These are phyloP conservation scores for Chimonanthus praecox DNA, from an alignment of 164 flowering plant species.

Conservation along the genomic window DNA sequence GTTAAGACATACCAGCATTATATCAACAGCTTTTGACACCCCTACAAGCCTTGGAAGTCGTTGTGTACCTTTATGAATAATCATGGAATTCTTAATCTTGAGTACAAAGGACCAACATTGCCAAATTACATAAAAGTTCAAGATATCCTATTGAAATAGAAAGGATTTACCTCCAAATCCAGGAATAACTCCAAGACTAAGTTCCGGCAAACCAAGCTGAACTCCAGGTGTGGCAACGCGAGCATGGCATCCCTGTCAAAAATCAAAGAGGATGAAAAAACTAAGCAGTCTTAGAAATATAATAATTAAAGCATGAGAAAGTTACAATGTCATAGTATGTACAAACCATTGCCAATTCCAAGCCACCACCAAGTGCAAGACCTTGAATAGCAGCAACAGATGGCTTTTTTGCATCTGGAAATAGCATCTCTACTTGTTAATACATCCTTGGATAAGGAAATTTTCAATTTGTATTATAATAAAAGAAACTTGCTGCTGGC, in stretches of 20 bases:
- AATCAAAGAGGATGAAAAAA: neutral
- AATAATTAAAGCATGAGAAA: neutral
- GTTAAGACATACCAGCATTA: conserved; percentile 73
- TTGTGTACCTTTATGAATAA: conserved; percentile 70
- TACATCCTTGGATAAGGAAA: conserved; percentile 4
- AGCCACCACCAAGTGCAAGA: conserved; percentile 97
- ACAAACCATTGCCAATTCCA: conserved; percentile 83
- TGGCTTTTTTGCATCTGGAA: conserved; percentile 75
- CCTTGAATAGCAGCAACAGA: conserved; percentile 90
- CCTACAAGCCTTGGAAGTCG: conserved; percentile 97
- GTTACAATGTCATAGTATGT: conserved; percentile 10
- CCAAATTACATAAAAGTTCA: neutral
- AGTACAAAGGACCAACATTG: neutral
- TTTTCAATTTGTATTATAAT: conserved; percentile 1
- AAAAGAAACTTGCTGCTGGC: neutral
- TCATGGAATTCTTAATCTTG: neutral
- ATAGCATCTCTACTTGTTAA: neutral
- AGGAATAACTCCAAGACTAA: conserved; percentile 85
- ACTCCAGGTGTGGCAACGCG: conserved; percentile 72
- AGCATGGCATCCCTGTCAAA: conserved; percentile 80
- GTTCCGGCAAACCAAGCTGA: conserved; percentile 92
- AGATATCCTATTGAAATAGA: neutral
- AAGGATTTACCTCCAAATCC: conserved; percentile 82
- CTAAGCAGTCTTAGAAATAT: neutral
- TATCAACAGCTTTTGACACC: conserved; percentile 72